Evolutionary conservation across 2,329 filamentous ascomycete genomes (phyloP).

Genomic region (Phyllosticta citribraziliensis): DNA sequence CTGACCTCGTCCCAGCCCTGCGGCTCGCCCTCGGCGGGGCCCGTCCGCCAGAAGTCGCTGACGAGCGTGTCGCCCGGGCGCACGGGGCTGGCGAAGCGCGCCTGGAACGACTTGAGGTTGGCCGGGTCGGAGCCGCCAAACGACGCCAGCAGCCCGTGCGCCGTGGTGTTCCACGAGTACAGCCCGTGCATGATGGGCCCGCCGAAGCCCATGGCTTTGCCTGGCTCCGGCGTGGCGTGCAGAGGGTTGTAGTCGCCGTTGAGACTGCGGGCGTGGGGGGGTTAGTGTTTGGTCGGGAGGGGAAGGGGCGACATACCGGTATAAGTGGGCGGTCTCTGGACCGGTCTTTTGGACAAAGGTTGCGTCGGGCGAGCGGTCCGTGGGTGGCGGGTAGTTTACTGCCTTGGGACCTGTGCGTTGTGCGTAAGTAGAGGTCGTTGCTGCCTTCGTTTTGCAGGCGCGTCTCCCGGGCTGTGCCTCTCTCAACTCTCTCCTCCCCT

Average conservation of each 20-base stretch:
- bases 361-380: slow-evolving; percentile 60
- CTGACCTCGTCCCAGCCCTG: slow-evolving; percentile 68
- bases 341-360: slow-evolving; percentile 62
- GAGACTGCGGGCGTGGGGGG: slow-evolving; percentile 41
- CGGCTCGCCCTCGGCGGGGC: slow-evolving; percentile 48
- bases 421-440: not conserved
- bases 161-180: slow-evolving; percentile 74
- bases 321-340: slow-evolving; percentile 50
- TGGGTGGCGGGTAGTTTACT: slow-evolving; percentile 66
- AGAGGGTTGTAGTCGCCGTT: slow-evolving; percentile 95
- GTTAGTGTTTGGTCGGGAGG: not conserved
- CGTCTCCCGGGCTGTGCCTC: not conserved
- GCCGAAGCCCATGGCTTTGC: slow-evolving; percentile 82
- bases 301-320: not conserved
- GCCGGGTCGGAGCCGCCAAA: slow-evolving; percentile 68
- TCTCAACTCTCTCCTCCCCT: not conserved
- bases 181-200: slow-evolving; percentile 84
- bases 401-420: slow-evolving; percentile 50
- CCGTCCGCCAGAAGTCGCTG: slow-evolving; percentile 72
- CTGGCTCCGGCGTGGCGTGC: slow-evolving; percentile 77
- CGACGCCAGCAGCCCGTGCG: slow-evolving; percentile 61
- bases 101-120: slow-evolving; percentile 82
- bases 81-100: slow-evolving; percentile 76
- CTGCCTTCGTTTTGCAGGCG: not conserved
- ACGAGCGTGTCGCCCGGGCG: slow-evolving; percentile 73